Conservation (phyloP, 371 early-diverging fungal genomes). For the Parasitella parasitica region DNA sequence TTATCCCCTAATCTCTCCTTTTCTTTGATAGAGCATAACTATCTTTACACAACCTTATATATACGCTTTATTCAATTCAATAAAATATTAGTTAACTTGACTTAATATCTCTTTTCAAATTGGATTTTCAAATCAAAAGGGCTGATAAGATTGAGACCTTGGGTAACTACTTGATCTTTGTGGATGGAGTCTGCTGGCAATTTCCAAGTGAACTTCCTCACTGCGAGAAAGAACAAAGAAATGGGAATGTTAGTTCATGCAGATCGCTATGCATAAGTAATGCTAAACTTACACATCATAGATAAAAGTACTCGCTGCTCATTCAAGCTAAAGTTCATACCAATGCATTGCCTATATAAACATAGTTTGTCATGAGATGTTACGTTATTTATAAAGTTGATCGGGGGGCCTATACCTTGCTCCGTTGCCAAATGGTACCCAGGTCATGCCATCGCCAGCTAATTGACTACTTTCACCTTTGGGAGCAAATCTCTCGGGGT, state of each 20-base stretch:
- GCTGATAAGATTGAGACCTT: not conserved
- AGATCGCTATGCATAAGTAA: not conserved
- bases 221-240: not conserved
- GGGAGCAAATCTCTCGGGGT: slow-evolving; percentile 42
- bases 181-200: not conserved
- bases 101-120: slow-evolving; percentile 20
- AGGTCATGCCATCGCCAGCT: slow-evolving; percentile 30
- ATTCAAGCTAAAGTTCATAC: slow-evolving; percentile 55
- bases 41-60: not conserved
- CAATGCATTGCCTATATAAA: slow-evolving; percentile 49
- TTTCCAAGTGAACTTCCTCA: not conserved
- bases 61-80: not conserved
- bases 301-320: slow-evolving; percentile 52
- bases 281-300: slow-evolving; percentile 38
- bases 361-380: too few relatives aligned
- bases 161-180: not conserved
- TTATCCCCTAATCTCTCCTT: not conserved
- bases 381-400: not conserved
- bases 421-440: slow-evolving; percentile 55
- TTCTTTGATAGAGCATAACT: not conserved
- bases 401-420: not conserved
- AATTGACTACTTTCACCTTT: slow-evolving; percentile 23
- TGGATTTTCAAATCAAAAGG: not conserved
- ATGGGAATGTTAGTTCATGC: not conserved
- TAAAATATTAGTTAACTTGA: not conserved